phyloP scores from a whole-genome alignment of 106 monocot genomes.

The Amphibolis antarctica region DNA sequence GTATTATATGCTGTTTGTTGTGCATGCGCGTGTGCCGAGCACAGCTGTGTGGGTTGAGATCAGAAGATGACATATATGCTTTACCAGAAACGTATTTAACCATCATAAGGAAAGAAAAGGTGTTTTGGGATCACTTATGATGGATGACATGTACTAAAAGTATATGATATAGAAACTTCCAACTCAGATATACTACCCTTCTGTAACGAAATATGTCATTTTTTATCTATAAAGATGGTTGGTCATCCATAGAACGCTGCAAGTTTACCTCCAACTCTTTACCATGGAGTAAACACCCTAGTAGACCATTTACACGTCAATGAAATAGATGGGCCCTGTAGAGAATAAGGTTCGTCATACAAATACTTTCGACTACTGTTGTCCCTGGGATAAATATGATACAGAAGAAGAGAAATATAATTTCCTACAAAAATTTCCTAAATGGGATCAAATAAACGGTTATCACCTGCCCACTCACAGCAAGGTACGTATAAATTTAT shows the following conservation, averaged over 20 bases:
- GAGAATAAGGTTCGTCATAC: neutral
- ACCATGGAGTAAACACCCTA: neutral
- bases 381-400: neutral
- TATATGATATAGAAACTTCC: neutral
- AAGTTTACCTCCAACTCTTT: neutral
- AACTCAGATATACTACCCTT: neutral
- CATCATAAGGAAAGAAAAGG: no score
- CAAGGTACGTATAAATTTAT: conserved; percentile 1
- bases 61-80: neutral
- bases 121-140: no score
- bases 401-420: neutral
- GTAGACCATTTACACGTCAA: neutral
- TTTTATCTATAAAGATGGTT: no score
- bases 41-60: conserved; percentile 34
- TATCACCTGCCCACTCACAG: neutral
- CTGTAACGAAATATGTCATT: neutral
- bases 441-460: no score
- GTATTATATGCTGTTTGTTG: conserved; percentile 63
- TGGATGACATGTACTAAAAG: no score
- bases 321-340: neutral
- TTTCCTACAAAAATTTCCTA: conserved; percentile 9
- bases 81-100: no score
- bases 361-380: conserved; percentile 1
- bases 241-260: neutral
- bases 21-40: conserved; percentile 51